These are phyloP conservation scores for Xylaria sp. DNA, from an alignment of 2,329 filamentous ascomycete species.

Conservation along the genomic window DNA sequence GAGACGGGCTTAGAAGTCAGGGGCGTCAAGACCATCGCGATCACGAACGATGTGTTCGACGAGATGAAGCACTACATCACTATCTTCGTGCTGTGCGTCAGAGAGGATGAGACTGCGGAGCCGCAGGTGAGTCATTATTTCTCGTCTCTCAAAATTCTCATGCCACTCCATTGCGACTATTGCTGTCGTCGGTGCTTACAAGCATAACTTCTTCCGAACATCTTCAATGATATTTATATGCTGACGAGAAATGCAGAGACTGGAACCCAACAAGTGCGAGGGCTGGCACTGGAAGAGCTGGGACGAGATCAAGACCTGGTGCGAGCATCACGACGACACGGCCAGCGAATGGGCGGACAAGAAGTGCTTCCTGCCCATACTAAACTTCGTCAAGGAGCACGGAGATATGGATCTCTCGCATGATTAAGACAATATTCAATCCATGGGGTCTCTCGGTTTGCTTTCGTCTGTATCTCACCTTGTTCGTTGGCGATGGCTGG, in stretches of 20 bases:
- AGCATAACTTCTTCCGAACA: too few relatives aligned
- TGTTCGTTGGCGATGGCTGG: too few relatives aligned
- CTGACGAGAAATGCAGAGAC: slow-evolving; percentile 28
- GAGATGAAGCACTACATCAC: slow-evolving; percentile 69
- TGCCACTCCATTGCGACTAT: background rate
- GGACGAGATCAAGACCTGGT: slow-evolving; percentile 37
- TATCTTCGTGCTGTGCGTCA: slow-evolving; percentile 56
- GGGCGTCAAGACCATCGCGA: slow-evolving; percentile 48
- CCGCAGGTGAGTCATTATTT: slow-evolving; percentile 44
- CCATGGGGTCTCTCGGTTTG: too few relatives aligned
- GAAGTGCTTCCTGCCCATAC: slow-evolving; percentile 38
- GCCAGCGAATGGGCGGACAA: slow-evolving; percentile 24
- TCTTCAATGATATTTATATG: background rate
- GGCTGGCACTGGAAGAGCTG: slow-evolving; percentile 46
- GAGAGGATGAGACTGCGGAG: slow-evolving; percentile 42
- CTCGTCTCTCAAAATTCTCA: background rate
- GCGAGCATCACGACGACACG: slow-evolving; percentile 26
- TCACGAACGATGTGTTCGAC: slow-evolving; percentile 63
- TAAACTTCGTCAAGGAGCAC: slow-evolving; percentile 22
- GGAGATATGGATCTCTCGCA: slow-evolving; percentile 4
- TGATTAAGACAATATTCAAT: too few relatives aligned
- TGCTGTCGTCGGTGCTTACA: background rate
- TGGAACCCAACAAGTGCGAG: slow-evolving; percentile 48
- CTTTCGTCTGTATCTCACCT: too few relatives aligned
- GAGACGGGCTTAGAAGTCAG: slow-evolving; percentile 61